Evolutionary conservation across 1,284 basidiomycete species (phyloP).

Genomic region (Vanrija humicola): DNA sequence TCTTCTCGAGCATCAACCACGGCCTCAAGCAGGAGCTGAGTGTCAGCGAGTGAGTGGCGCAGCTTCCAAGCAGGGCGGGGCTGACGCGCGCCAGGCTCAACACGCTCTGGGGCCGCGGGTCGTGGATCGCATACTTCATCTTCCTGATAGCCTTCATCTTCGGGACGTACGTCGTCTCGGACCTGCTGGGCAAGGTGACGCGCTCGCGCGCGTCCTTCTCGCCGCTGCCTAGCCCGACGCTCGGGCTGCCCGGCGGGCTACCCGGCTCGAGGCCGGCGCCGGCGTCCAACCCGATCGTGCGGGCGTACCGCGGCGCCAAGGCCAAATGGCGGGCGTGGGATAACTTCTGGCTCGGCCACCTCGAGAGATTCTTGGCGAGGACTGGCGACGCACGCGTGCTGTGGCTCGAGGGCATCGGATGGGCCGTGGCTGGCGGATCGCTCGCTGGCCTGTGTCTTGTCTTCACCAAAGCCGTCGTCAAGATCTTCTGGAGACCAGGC

Average conservation of each 20-base stretch:
- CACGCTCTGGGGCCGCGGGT: slow-evolving; percentile 70
- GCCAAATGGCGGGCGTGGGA: slow-evolving; percentile 55
- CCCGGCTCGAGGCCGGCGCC: slow-evolving; percentile 10
- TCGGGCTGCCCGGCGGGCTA: slow-evolving; percentile 27
- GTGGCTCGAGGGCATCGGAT: slow-evolving; percentile 85
- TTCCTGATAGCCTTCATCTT: slow-evolving; percentile 67
- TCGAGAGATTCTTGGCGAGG: slow-evolving; percentile 71
- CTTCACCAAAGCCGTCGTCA: slow-evolving; percentile 74
- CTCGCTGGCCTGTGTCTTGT: slow-evolving; percentile 83
- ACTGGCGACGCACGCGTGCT: slow-evolving; percentile 76
- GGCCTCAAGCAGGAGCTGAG: slow-evolving; percentile 43
- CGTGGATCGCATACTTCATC: slow-evolving; percentile 86
- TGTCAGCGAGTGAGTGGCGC: slow-evolving; percentile 53
- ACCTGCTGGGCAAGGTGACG: slow-evolving; percentile 37
- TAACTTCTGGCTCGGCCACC: slow-evolving; percentile 56
- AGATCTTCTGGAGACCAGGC: slow-evolving; percentile 34
- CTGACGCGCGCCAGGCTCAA: slow-evolving; percentile 55
- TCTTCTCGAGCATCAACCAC: slow-evolving; percentile 50
- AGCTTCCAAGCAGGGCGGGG: too few species aligned
- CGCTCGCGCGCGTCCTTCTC: slow-evolving; percentile 44
- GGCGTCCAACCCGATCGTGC: slow-evolving; percentile 12
- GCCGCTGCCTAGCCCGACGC: slow-evolving; percentile 52
- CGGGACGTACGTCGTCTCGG: slow-evolving; percentile 57
- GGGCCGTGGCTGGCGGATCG: slow-evolving; percentile 85
- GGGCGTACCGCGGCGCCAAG: slow-evolving; percentile 13